Percentiles rank a stretch among this genome's conserved stretches.
Evolutionary conservation across 208 protist genomes (phyloP).

Genomic region (Crithidia sp.): DNA sequence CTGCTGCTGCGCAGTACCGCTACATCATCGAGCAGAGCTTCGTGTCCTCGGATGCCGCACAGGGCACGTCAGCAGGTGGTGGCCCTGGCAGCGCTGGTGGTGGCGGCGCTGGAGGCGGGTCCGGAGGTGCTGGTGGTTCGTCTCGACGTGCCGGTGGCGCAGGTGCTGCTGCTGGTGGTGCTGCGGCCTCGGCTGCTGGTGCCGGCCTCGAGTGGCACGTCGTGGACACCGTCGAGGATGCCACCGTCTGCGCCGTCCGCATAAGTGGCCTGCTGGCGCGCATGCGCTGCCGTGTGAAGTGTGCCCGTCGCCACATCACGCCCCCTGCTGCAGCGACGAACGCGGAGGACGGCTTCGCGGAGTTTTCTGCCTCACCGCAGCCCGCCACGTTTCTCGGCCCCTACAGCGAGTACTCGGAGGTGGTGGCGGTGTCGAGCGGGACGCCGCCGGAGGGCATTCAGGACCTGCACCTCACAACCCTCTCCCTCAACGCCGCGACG

Average conservation of each 20-base stretch:
- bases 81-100: constrained; percentile 14
- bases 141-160: neutral
- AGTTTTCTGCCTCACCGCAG: neutral
- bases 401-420: constrained; percentile 82
- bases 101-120: constrained; percentile 1
- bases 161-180: neutral
- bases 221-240: constrained; percentile 69
- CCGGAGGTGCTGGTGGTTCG: neutral
- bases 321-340: neutral
- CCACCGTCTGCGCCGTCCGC: constrained; percentile 72
- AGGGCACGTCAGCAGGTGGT: neutral
- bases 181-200: neutral
- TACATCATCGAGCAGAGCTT: constrained; percentile 82
- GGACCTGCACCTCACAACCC: constrained; percentile 55
- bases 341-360: neutral
- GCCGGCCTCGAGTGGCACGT: constrained; percentile 68
- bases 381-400: constrained; percentile 14
- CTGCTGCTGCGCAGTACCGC: constrained; percentile 43
- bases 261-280: constrained; percentile 55
- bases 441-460: constrained; percentile 83
- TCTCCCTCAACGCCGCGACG: constrained; percentile 62
- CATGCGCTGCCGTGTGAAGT: constrained; percentile 87
- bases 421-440: constrained; percentile 68
- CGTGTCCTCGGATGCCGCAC: neutral
- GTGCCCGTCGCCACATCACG: constrained; percentile 24